These are phyloP conservation scores for Dryadomyces quercivorus DNA, from an alignment of 2,329 filamentous ascomycete genomes.

Conservation along the genomic window DNA sequence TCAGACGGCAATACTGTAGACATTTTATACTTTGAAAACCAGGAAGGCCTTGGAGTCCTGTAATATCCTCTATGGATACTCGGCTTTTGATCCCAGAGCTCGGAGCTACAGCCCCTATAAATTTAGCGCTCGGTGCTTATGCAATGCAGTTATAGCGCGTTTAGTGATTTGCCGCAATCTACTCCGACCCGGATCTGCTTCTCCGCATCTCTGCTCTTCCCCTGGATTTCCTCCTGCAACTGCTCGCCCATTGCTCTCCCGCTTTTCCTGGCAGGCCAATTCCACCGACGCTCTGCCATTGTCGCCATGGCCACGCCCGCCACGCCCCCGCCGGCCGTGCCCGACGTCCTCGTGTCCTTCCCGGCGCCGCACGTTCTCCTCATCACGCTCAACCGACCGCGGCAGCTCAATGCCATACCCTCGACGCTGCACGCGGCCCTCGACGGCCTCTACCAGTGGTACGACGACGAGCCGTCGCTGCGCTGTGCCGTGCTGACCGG, in stretches of 20 bases:
- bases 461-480: constrained; percentile 47
- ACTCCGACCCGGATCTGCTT: too few species aligned
- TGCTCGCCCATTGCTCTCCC: not conserved
- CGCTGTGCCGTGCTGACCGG: constrained; percentile 54
- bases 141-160: too few species aligned
- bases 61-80: too few species aligned
- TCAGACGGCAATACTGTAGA: too few species aligned
- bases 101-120: too few species aligned
- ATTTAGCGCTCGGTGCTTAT: too few species aligned
- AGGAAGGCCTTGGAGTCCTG: too few species aligned
- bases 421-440: constrained; percentile 35
- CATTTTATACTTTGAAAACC: too few species aligned
- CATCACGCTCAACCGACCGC: constrained; percentile 46
- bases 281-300: not conserved
- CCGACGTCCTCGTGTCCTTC: constrained; percentile 31
- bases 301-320: constrained; percentile 14
- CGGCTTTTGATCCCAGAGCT: too few species aligned
- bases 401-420: constrained; percentile 45
- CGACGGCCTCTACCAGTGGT: constrained; percentile 37
- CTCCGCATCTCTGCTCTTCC: not conserved
- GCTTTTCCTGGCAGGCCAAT: not conserved
- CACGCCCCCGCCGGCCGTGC: constrained; percentile 27
- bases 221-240: not conserved
- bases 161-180: too few species aligned
- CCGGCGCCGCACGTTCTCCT: constrained; percentile 43